Evolutionary conservation across 495 filamentous ascomycete species (phyloP), one percentile per base, ranked within the genome.

Genomic region (Amphirosellinia nigrospora): DNA sequence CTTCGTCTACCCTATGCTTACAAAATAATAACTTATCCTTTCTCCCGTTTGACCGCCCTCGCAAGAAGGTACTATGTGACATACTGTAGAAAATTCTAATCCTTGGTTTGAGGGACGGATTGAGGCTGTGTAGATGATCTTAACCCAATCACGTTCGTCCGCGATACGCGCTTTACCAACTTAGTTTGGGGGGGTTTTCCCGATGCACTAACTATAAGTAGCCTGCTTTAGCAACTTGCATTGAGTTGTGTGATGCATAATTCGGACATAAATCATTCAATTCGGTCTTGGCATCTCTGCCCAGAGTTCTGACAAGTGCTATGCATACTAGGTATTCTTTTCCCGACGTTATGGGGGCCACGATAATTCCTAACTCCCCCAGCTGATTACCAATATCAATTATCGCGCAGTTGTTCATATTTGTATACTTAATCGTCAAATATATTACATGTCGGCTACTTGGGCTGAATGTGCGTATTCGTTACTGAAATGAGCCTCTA

Each of bases 41-140:
- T n/a, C 38, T 38, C n/a, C 58, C 28, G n/a, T 32, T 26, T 41
- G 0, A 39, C 19, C 48, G 53, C 28, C 65, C 53, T 60, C 38
- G 45, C 64, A 1, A 21, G 21, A 36, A 58, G 16, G 55, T 19
- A 36, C 36, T n/a, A 9, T 16, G 6, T n/a, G 1, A n/a, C n/a
- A n/a, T 19, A 36, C 36, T n/a, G 4, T 50, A 30, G 19, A 61
- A 59, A 69, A 46, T 4, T 59, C 43, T 53, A 23, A 36, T 59
- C 56, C 46, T 38, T 39, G 66, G 43, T 59, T n/a, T 43, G 56
- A 28, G 46, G 46, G 67, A 64, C 55, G 26, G 68, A 64, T 70
- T 70, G 68, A 70, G 68, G 68, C 68, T 70, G 68, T 70, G 68
- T 65, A 21, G 28, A 26, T 36, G 52, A 23, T 19, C 15, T 4